Conservation (phyloP, 2,329 filamentous ascomycete species). For the Lasiodiplodia theobromae region DNA sequence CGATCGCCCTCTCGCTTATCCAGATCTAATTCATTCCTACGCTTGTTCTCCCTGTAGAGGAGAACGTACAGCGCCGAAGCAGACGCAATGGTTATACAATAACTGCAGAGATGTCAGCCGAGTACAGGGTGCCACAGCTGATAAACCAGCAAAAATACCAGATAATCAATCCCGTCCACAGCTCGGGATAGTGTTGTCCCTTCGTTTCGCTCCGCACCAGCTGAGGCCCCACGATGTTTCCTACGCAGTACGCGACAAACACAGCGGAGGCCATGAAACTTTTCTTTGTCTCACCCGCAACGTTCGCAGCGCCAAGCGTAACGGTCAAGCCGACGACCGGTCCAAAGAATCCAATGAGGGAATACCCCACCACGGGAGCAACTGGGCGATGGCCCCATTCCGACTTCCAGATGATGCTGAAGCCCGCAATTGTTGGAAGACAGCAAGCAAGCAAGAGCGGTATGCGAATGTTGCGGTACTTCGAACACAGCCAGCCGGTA, state of each 20-base stretch:
- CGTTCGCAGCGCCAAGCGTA: conserved; percentile 68
- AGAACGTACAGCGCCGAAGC: conserved; percentile 65
- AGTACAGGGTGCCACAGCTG: background rate
- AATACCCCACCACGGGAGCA: conserved; percentile 73
- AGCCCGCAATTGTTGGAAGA: conserved; percentile 77
- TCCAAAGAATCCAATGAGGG: conserved; percentile 75
- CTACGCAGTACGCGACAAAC: conserved; percentile 10
- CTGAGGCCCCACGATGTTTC: conserved; percentile 14
- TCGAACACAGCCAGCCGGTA: conserved; percentile 69
- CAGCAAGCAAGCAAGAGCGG: conserved; percentile 71
- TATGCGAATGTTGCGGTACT: conserved; percentile 69
- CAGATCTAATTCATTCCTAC: conserved; percentile 55
- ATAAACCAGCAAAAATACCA: conserved; percentile 50
- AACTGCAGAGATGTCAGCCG: conserved; percentile 53
- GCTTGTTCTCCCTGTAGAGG: conserved; percentile 65
- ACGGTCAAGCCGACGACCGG: conserved; percentile 70
- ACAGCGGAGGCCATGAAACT: conserved; percentile 76
- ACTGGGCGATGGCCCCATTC: conserved; percentile 68
- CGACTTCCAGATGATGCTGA: conserved; percentile 76
- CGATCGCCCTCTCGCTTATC: conserved; percentile 69
- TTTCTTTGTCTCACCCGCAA: conserved; percentile 80
- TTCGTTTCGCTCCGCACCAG: conserved; percentile 62
- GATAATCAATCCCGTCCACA: conserved; percentile 74
- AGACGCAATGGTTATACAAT: conserved; percentile 70
- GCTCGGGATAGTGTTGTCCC: conserved; percentile 69